Evolutionary conservation across 176 grass and related monocot genomes (phyloP), one percentile per base, ranked within the genome.

Genomic region (Rhipidocladum racemiflorum): DNA sequence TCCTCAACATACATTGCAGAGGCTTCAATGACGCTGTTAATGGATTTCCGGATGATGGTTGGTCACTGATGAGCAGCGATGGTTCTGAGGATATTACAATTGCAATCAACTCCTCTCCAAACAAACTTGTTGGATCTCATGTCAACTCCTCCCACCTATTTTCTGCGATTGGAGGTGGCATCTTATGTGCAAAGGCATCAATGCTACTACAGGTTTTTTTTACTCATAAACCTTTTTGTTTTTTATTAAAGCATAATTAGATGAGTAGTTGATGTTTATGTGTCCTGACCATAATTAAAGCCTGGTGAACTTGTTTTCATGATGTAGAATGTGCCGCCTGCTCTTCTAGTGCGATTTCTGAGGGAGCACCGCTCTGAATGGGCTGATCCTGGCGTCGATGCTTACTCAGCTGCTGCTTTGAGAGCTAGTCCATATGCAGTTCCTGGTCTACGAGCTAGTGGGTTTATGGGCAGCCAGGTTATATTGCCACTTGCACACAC

Each of bases 11-110:
- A 64, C 81, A 77, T 81, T 77, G 75, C 80, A 99, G 97, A 76
- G 93, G 97, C 21, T 99, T 99, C 79, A 99, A 99, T 56, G 93
- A 96, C 30, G 97, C 97, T 60, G 93, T 99, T 18, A 99, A 99
- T 27, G 97, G 97, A 60, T 96, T 99, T 48, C 61, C 78, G 17
- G 97, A 91, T 85, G 97, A 99, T 68, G 97, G 97, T 21, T 99
- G 97, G 97, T 91, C 93, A 61, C 55, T 92, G 39, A 79, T 99
- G 87, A 71, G 81, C 78, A 96, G 89, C 57, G 93, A 99, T 9
- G 93, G 97, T 29, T 55, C 83, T 62, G 97, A 99, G 71, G 97
- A 99, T 88, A 93, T 99, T 29, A 95, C 91, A 14, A 92, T 99
- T 64, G 76, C 89, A 44, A 89, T 99, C 40, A 99, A 93, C 80